Evolutionary conservation across 164 flowering plant genomes (phyloP).

Genomic region (Magnolia changhungtana): DNA sequence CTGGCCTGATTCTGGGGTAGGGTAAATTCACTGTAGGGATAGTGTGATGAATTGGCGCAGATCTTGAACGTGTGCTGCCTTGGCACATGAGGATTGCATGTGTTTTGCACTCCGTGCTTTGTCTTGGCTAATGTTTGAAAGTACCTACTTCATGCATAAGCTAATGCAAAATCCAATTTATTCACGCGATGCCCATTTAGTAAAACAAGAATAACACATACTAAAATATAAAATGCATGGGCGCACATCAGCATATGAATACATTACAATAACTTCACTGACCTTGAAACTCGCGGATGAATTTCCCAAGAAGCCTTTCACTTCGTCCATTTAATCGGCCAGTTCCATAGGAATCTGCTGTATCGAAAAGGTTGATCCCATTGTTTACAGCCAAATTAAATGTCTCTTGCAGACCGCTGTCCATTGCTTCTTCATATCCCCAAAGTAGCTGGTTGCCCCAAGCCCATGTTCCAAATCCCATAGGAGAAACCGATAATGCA

Average conservation of each 20-base stretch:
- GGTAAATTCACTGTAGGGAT: no score
- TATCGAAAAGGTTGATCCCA: conserved; percentile 85
- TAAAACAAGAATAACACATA: not conserved
- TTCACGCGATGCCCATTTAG: not conserved
- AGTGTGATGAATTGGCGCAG: no score
- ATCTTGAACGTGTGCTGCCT: no score
- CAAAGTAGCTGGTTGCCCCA: conserved; percentile 98
- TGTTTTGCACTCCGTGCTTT: no score
- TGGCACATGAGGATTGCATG: no score
- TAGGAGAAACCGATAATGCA: conserved; percentile 79
- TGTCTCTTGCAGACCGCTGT: conserved; percentile 61
- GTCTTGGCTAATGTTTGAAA: no score
- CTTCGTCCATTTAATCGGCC: conserved; percentile 85
- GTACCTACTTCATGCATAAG: no score
- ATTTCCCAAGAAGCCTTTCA: conserved; percentile 88
- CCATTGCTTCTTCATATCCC: conserved; percentile 89
- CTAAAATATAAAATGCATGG: not conserved
- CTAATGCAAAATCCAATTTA: no score
- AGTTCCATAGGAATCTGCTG: conserved; percentile 97
- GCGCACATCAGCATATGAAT: not conserved
- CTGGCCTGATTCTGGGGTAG: no score
- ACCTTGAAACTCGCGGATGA: conserved; percentile 69
- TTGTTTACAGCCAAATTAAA: conserved; percentile 78
- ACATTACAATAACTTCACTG: conserved; percentile 1
- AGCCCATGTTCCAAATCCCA: conserved; percentile 99